Conservation (phyloP, 306 rosid species). For the Mimosa bimucronata region DNA sequence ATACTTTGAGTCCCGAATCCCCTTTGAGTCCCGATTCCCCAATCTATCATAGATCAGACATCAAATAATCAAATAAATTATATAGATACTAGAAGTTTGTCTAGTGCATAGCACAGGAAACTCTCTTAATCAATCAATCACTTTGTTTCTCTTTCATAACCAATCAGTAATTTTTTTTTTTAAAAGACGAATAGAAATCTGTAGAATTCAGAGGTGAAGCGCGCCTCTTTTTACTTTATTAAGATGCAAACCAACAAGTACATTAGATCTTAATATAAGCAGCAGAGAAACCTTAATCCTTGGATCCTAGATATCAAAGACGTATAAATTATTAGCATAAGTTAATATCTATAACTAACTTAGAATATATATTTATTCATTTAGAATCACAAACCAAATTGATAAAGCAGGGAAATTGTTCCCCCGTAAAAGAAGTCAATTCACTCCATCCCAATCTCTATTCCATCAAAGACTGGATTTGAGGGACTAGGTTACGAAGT, state of each 20-base stretch:
- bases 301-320: neutral
- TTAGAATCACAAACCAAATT: too few relatives aligned
- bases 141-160: neutral
- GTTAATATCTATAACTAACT: neutral
- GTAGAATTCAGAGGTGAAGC: neutral
- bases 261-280: neutral
- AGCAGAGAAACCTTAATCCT: neutral
- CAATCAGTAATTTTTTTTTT: neutral
- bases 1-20: constrained; percentile 74
- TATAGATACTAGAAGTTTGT: constrained; percentile 3
- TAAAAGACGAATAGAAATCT: neutral
- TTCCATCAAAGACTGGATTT: too few relatives aligned
- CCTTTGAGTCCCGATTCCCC: constrained; percentile 79
- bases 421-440: too few relatives aligned
- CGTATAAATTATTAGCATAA: neutral
- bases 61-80: constrained; percentile 8
- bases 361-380: neutral
- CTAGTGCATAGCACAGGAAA: neutral
- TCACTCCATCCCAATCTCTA: too few relatives aligned
- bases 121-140: neutral
- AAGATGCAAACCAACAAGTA: neutral
- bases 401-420: neutral
- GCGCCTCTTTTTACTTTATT: neutral
- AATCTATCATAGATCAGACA: constrained; percentile 51
- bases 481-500: too few relatives aligned